phyloP scores from a whole-genome alignment of 2,329 filamentous ascomycete genomes.

The Phoma herbarum region DNA sequence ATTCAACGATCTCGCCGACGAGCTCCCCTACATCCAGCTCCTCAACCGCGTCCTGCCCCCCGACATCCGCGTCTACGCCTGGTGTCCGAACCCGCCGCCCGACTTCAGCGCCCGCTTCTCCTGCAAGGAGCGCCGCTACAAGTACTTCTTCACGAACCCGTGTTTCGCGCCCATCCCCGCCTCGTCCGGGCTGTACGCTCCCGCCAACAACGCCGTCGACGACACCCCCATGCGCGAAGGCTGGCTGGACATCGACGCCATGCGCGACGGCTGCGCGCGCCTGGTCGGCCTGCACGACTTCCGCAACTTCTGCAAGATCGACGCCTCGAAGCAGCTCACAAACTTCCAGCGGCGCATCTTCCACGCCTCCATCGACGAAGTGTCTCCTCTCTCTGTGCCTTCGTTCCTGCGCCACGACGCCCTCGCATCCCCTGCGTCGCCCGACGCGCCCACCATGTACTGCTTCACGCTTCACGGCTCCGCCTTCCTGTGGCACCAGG shows the following conservation, averaged over 20 bases:
- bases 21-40: constrained; percentile 82
- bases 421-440: constrained; percentile 24
- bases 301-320: constrained; percentile 95
- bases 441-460: constrained; percentile 71
- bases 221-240: constrained; percentile 57
- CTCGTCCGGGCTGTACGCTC: constrained; percentile 58
- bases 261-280: constrained; percentile 80
- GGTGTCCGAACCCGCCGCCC: constrained; percentile 83
- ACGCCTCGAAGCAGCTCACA: constrained; percentile 85
- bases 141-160: constrained; percentile 98
- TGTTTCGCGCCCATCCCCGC: constrained; percentile 76
- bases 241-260: constrained; percentile 86
- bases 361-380: constrained; percentile 74
- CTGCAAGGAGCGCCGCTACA: constrained; percentile 88
- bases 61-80: constrained; percentile 90
- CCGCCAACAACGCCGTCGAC: constrained; percentile 9
- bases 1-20: constrained; percentile 77
- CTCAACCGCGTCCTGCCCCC: constrained; percentile 88
- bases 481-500: constrained; percentile 98
- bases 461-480: constrained; percentile 88
- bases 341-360: constrained; percentile 84
- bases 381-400: constrained; percentile 39
- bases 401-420: constrained; percentile 41
- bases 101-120: constrained; percentile 92
- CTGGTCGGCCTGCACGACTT: constrained; percentile 92